phyloP scores from a whole-genome alignment of 176 grass and related monocot genomes.

The Rhynchospora tenuis region DNA sequence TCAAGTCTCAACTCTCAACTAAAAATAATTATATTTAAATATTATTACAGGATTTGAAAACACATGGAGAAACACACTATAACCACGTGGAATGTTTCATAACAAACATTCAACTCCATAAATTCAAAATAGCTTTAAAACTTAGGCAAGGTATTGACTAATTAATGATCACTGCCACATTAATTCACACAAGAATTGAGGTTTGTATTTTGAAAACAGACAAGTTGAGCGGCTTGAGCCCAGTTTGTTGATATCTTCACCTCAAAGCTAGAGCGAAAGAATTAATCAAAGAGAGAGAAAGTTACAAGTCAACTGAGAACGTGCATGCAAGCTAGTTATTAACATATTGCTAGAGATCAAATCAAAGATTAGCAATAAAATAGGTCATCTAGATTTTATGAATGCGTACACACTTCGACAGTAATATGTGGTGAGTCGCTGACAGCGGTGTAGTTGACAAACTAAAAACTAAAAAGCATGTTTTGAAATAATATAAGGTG shows the following conservation, averaged over 20 bases:
- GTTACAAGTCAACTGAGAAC: background rate
- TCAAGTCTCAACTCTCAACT: background rate
- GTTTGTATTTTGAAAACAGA: background rate
- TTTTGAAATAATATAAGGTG: background rate
- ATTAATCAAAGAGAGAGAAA: background rate
- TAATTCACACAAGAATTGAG: background rate
- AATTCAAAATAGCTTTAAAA: background rate
- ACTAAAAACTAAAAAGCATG: background rate
- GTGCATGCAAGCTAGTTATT: background rate
- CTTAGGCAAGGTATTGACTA: background rate
- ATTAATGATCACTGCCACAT: background rate
- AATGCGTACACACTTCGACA: background rate
- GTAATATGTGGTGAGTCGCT: background rate
- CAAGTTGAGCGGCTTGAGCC: background rate
- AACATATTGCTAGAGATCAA: background rate
- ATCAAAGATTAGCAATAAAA: background rate
- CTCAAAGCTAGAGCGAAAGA: background rate
- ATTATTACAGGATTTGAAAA: background rate
- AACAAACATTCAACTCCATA: background rate
- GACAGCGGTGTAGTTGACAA: background rate
- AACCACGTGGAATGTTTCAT: background rate
- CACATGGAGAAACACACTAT: background rate
- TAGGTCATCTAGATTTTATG: background rate
- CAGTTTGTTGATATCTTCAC: background rate
- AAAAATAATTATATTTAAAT: background rate